phyloP scores from a whole-genome alignment of 441 rosid species.

The Adansonia madagascariensis region DNA sequence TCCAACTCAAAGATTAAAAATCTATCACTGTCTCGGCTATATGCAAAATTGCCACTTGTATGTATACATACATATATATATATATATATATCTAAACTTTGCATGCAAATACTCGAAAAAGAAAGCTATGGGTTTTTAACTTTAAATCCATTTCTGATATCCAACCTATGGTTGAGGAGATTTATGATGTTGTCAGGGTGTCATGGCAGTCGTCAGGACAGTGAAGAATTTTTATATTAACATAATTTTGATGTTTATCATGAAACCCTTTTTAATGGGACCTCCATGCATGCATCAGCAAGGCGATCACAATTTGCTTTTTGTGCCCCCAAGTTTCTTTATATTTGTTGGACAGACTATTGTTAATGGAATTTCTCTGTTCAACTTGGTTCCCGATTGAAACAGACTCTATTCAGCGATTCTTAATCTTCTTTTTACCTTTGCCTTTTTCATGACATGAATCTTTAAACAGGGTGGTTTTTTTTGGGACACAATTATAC shows the following conservation, averaged over 20 bases:
- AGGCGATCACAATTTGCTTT: slow-evolving; percentile 22
- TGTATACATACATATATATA: not conserved
- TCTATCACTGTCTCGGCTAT: not conserved
- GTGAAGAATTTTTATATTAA: not conserved
- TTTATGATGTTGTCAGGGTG: slow-evolving; percentile 26
- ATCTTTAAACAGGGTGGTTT: slow-evolving; percentile 13
- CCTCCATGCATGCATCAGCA: slow-evolving; percentile 33
- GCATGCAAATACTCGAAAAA: slow-evolving; percentile 38
- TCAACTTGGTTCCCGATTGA: slow-evolving; percentile 11
- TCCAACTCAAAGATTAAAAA: slow-evolving; percentile 35
- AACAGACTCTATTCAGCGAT: not conserved
- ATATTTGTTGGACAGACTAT: slow-evolving; percentile 6
- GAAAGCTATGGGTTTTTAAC: not conserved
- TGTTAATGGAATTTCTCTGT: slow-evolving; percentile 33
- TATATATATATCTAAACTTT: slow-evolving; percentile 22
- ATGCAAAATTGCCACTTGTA: not conserved
- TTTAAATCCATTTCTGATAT: slow-evolving; percentile 18
- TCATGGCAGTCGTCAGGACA: slow-evolving; percentile 19
- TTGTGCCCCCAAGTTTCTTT: slow-evolving; percentile 18
- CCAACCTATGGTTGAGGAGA: slow-evolving; percentile 25
- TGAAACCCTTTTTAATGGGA: slow-evolving; percentile 31
- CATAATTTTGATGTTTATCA: slow-evolving; percentile 7
- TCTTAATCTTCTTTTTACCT: not conserved
- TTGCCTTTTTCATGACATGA: not conserved
- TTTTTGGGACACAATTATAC: not conserved